Percentiles rank a stretch among this genome's conserved stretches.
Conservation (phyloP, 768 basidiomycete species). For the Rhodotorula paludigena region DNA sequence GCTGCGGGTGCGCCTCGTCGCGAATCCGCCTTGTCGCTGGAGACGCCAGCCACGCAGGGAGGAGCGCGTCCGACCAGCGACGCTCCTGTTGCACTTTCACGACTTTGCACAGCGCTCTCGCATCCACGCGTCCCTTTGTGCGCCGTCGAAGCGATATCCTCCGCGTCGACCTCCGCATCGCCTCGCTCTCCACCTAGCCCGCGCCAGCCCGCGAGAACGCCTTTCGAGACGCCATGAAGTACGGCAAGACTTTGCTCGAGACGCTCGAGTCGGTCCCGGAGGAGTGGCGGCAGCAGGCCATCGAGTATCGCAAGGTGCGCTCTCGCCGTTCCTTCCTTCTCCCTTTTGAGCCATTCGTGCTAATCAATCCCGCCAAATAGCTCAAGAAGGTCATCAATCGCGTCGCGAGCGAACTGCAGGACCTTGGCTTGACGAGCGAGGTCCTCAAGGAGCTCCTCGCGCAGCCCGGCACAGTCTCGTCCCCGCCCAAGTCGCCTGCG, state of each 20-base stretch:
- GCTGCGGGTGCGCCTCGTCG: no score
- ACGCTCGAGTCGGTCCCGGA: slow-evolving; percentile 60
- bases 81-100: no score
- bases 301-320: slow-evolving; percentile 73
- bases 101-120: no score
- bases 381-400: slow-evolving; percentile 86
- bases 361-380: slow-evolving; percentile 47
- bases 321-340: background rate
- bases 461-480: background rate
- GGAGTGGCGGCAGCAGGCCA: slow-evolving; percentile 69
- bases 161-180: no score
- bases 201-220: background rate
- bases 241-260: slow-evolving; percentile 49
- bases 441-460: slow-evolving; percentile 50
- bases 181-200: no score
- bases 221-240: slow-evolving; percentile 46
- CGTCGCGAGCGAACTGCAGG: slow-evolving; percentile 69
- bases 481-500: background rate
- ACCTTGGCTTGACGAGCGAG: slow-evolving; percentile 58
- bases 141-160: no score
- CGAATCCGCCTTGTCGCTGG: no score
- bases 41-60: no score
- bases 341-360: background rate
- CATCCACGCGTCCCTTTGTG: no score
- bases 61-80: no score